These are phyloP conservation scores for Coelastrella sp. DNA, from an alignment of 139 green algal genomes.

Conservation along the genomic window DNA sequence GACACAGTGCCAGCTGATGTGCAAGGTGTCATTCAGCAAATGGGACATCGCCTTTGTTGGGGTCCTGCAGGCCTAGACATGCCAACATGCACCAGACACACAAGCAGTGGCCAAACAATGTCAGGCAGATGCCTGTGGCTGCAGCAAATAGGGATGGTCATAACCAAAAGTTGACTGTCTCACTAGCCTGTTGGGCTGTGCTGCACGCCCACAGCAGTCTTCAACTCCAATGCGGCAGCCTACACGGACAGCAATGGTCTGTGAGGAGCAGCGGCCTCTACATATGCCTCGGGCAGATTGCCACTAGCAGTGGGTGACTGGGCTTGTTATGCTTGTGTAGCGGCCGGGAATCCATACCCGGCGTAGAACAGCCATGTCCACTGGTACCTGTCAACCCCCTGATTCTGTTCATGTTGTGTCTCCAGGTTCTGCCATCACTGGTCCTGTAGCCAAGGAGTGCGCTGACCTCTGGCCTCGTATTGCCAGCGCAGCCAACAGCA, in stretches of 20 bases:
- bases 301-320: not conserved
- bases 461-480: slow-evolving; percentile 99
- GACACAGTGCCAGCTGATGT: no score
- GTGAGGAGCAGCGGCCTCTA: not conserved
- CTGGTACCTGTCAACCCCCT: not conserved
- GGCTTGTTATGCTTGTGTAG: not conserved
- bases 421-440: slow-evolving; percentile 97
- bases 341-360: no score
- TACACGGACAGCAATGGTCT: not conserved
- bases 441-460: slow-evolving; percentile 99
- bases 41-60: no score
- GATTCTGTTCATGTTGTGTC: not conserved
- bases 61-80: no score
- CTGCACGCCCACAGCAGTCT: not conserved
- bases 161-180: not conserved
- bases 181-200: not conserved
- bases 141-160: no score
- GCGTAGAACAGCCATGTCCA: no score
- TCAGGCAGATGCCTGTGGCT: no score
- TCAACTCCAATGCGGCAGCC: not conserved
- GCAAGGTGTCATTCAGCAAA: no score
- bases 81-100: no score
- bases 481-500: slow-evolving; percentile 97
- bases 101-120: no score
- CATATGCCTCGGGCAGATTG: not conserved